Base-by-base conservation (phyloP, 139 green algal genomes). In the Deuterostichococcus epilithicus region DNA sequence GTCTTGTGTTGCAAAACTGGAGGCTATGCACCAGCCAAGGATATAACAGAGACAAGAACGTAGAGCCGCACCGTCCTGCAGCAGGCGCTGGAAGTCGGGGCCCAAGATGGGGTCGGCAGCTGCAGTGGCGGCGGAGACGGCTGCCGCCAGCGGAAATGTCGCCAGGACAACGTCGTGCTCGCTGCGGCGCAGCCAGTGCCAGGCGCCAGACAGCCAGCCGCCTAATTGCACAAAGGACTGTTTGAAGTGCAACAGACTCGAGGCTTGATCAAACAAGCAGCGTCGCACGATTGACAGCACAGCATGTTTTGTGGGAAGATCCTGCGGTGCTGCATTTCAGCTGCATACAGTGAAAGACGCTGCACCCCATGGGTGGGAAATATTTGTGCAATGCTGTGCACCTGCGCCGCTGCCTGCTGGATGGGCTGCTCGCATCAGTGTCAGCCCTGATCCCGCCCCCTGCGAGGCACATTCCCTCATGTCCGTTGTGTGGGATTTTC, bases 91-190 rank as follows among this genome's bases (percentile, higher is more conserved):
- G 13, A 76, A 39, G 35, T 67, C 38, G 47, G 58, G 26, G 5
- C 42, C 52, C 58, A 39, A 38, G 44, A 79, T 3, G 52, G 81
- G 70, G 52, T 84, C 70, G 38, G 58, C 32, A 36, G 76, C 71
- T 23, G 78, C 71, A 22, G 60, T 82, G 59, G 35, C 59, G 23
- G 75, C 77, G 1, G 83, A 86, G 63, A 88, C 66, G 35, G 80
- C 73, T 25, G 6, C 37, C 1, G 26, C 33, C 42, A 83, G 68
- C 1, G 85, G 83, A 60, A 89, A 89, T 32, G 73, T 76, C 6
- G 85, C 83, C 10, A 89, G 42, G 0, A 74, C 5, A 3, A 69
- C 72, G n/a, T 74, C 44, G 30, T 67, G 47, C 25, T 34, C 20
- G 52, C 5, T 28, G 28, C 72, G 65, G 8, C 45, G 30, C 38